Evolutionary conservation across 345 rosid species (phyloP).

Genomic region (Conringia planisiliqua): DNA sequence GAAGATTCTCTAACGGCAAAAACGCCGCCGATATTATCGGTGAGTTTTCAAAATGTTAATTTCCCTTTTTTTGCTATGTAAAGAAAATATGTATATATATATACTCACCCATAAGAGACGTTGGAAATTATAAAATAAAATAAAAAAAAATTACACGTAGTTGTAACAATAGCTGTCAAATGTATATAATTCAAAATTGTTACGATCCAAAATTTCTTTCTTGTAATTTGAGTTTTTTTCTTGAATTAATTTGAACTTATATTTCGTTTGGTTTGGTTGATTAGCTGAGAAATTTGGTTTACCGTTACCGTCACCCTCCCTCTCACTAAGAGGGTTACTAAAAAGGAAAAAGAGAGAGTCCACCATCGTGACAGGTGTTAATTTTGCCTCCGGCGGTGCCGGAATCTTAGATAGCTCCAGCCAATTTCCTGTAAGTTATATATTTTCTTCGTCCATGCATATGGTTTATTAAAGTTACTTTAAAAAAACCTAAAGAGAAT

Average conservation of each 20-base stretch:
- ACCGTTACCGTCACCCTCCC: slow-evolving; percentile 56
- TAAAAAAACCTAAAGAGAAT: background rate
- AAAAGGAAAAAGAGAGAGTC: background rate
- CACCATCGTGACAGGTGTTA: slow-evolving; percentile 42
- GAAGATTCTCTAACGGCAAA: slow-evolving; percentile 61
- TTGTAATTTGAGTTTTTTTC: background rate
- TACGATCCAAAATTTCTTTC: no score
- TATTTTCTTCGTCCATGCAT: background rate
- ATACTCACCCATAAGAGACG: background rate
- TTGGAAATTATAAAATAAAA: background rate
- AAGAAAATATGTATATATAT: no score
- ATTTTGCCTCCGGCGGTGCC: slow-evolving; percentile 62
- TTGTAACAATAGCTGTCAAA: background rate
- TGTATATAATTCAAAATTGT: background rate
- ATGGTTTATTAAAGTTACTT: background rate
- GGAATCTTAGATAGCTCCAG: slow-evolving; percentile 59
- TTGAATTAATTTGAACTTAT: background rate
- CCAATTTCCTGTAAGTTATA: slow-evolving; percentile 40
- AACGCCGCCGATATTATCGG: slow-evolving; percentile 46
- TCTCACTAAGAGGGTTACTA: slow-evolving; percentile 30
- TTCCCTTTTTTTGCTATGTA: background rate
- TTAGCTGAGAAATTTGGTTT: slow-evolving; percentile 63
- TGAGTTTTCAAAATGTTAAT: slow-evolving; percentile 2
- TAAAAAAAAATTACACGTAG: background rate
- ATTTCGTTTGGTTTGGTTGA: background rate